Evolutionary conservation across 129 eudicot species (phyloP).

Genomic region (Oenanthe sinensis): DNA sequence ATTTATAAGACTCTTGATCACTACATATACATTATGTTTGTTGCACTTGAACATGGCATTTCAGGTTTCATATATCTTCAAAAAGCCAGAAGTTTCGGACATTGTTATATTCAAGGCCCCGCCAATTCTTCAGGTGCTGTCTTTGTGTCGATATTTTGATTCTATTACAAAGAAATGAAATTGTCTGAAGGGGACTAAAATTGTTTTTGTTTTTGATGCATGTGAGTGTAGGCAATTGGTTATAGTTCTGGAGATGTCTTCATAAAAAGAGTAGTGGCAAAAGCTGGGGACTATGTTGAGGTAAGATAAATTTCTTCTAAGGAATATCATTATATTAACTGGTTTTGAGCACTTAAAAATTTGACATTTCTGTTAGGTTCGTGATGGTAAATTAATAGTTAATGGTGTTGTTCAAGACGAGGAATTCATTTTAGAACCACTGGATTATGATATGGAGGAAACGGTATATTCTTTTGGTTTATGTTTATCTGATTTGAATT

Average conservation of each 20-base stretch:
- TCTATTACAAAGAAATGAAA: background rate
- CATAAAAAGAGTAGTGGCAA: slow-evolving; percentile 82
- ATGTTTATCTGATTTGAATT: background rate
- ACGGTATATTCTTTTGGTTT: slow-evolving; percentile 32
- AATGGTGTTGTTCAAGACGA: slow-evolving; percentile 74
- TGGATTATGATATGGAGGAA: slow-evolving; percentile 70
- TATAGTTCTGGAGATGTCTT: slow-evolving; percentile 58
- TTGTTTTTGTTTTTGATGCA: background rate
- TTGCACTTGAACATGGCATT: background rate
- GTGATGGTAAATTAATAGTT: slow-evolving; percentile 61
- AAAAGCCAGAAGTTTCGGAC: slow-evolving; percentile 73
- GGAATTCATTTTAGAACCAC: slow-evolving; percentile 87
- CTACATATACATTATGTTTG: background rate
- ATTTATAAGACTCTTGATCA: background rate
- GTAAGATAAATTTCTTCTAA: slow-evolving; percentile 25
- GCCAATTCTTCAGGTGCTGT: slow-evolving; percentile 72
- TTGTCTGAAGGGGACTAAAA: background rate
- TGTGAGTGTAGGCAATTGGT: slow-evolving; percentile 48
- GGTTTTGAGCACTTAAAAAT: slow-evolving; percentile 4
- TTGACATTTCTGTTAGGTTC: slow-evolving; percentile 35
- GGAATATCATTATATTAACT: background rate
- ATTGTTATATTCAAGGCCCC: slow-evolving; percentile 89
- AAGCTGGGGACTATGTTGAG: slow-evolving; percentile 80
- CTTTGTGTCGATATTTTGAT: background rate
- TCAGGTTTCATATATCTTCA: slow-evolving; percentile 85